A percentile compares a stretch with the other conserved stretches of the same genome.
Conservation (phyloP, 1,284 basidiomycete species). For the Fomes fomentarius region DNA sequence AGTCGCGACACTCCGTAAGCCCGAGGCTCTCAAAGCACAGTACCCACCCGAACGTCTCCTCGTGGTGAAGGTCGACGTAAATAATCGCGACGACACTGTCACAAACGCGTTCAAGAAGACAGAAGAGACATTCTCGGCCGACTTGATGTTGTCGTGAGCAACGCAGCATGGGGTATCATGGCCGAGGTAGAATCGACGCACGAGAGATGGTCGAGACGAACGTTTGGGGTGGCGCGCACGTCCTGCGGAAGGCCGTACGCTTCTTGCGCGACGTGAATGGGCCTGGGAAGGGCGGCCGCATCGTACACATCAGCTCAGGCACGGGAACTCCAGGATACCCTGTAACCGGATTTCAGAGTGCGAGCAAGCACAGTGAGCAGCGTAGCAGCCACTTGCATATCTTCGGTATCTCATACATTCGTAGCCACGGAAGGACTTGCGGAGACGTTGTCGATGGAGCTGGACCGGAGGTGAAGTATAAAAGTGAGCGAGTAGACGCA, state of each 20-base stretch:
- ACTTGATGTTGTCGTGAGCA: conserved; percentile 50
- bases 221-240: conserved; percentile 41
- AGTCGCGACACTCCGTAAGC: too few relatives aligned
- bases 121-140: conserved; percentile 39
- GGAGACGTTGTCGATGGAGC: conserved; percentile 35
- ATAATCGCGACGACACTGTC: conserved; percentile 30
- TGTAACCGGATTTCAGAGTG: conserved; percentile 34
- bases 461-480: conserved; percentile 45
- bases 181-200: conserved; percentile 41
- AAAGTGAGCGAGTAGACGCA: conserved; percentile 31
- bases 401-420: too few relatives aligned
- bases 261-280: conserved; percentile 44
- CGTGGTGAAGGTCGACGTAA: conserved; percentile 45
- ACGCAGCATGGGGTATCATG: conserved; percentile 38
- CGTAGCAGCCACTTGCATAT: too few relatives aligned
- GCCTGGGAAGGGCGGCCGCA: conserved; percentile 34
- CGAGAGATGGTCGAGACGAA: conserved; percentile 38
- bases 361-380: conserved; percentile 31
- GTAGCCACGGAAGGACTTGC: conserved; percentile 36
- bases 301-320: conserved; percentile 36
- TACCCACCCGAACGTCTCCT: conserved; percentile 34
- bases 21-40: background rate
- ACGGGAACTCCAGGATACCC: conserved; percentile 29
- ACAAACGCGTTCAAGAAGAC: conserved; percentile 38
- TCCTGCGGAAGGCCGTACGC: conserved; percentile 26